These are phyloP conservation scores for Fusarium liriodendri DNA, from an alignment of 2,329 filamentous ascomycete genomes.

Conservation along the genomic window DNA sequence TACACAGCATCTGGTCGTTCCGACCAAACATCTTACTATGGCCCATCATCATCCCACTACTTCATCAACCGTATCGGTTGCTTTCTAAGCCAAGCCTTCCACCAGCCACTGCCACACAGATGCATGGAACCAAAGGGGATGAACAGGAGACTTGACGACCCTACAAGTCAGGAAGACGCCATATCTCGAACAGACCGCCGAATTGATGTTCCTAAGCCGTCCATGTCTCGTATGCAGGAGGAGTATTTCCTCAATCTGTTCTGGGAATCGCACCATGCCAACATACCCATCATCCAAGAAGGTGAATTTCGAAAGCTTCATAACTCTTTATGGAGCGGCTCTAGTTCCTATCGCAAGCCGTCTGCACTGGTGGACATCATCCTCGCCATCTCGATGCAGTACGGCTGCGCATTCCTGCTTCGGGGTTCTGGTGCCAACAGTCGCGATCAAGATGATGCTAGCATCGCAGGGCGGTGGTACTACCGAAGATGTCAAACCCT, in stretches of 20 bases:
- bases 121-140: conserved; percentile 32
- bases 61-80: conserved; percentile 56
- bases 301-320: conserved; percentile 39
- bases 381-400: conserved; percentile 64
- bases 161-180: background rate
- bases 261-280: conserved; percentile 55
- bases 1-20: conserved; percentile 46
- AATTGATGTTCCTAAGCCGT: conserved; percentile 34
- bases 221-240: conserved; percentile 56
- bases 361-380: conserved; percentile 65
- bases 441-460: background rate
- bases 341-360: conserved; percentile 46
- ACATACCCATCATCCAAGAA: background rate
- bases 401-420: conserved; percentile 46
- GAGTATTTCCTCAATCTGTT: conserved; percentile 59
- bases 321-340: conserved; percentile 50
- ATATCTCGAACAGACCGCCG: background rate
- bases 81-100: conserved; percentile 49
- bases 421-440: background rate
- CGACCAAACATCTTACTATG: conserved; percentile 54
- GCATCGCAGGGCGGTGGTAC: conserved; percentile 57
- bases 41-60: conserved; percentile 57
- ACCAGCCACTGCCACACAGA: conserved; percentile 37
- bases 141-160: conserved; percentile 14
- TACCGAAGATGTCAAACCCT: conserved; percentile 60